Conservation (phyloP, 805 yeast genomes). For the Saturnispora gosingensis region DNA sequence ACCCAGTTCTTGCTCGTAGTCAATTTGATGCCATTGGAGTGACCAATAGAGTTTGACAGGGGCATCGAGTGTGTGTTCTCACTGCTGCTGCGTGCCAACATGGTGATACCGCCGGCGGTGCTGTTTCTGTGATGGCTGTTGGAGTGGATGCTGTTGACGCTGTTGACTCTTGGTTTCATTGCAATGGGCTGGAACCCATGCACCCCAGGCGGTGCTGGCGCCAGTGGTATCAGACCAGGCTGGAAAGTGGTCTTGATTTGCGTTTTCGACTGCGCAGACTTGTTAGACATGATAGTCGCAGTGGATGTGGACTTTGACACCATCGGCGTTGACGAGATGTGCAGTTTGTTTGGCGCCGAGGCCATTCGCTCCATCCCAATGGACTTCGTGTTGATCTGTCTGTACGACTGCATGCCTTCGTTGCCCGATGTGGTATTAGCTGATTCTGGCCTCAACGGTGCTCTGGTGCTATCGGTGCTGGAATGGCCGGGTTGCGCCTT, state of each 20-base stretch:
- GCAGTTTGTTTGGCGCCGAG: neutral
- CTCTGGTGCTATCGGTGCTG: neutral
- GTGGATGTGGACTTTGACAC: neutral
- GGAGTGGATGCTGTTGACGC: constrained; percentile 14
- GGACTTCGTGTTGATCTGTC: neutral
- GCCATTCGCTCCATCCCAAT: neutral
- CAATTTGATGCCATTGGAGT: constrained; percentile 8
- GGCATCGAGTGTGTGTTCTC: neutral
- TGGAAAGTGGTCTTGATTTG: neutral
- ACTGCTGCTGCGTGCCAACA: neutral
- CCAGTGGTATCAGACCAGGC: constrained; percentile 6
- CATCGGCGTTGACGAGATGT: neutral
- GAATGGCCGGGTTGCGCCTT: neutral
- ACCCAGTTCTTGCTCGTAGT: constrained; percentile 35
- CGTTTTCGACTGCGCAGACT: neutral
- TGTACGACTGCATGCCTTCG: constrained; percentile 29
- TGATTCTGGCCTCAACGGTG: no score
- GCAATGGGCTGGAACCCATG: constrained; percentile 23
- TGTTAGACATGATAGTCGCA: neutral
- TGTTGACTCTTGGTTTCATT: constrained; percentile 19
- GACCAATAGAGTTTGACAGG: neutral
- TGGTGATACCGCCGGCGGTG: neutral
- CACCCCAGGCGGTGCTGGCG: constrained; percentile 7
- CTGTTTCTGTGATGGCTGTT: constrained; percentile 6
- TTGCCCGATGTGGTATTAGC: neutral